phyloP scores from a whole-genome alignment of 148 eudicot species.

The Camellia sinensis region DNA sequence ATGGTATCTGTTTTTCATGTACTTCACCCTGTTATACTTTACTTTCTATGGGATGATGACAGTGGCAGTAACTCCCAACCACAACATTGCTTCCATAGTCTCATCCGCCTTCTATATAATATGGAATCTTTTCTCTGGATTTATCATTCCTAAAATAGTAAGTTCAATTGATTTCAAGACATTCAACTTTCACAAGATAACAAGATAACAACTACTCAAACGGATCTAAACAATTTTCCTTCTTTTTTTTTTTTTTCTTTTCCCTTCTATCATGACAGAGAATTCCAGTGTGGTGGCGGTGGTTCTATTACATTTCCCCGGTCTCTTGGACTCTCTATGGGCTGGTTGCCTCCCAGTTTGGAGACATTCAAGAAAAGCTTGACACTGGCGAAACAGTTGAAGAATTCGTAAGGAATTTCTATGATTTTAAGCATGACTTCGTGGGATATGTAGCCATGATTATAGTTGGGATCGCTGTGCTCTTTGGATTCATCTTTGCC shows the following conservation, averaged over 20 bases:
- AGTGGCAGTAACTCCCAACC: constrained; percentile 61
- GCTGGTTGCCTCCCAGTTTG: constrained; percentile 58
- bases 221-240: background rate
- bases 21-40: constrained; percentile 58
- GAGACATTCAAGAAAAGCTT: constrained; percentile 31
- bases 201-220: too few relatives aligned
- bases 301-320: constrained; percentile 63
- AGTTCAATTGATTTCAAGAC: constrained; percentile 13
- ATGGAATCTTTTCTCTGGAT: constrained; percentile 67
- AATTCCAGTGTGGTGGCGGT: constrained; percentile 67
- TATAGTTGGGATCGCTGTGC: constrained; percentile 33
- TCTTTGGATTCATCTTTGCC: constrained; percentile 51
- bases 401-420: constrained; percentile 37
- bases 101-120: constrained; percentile 38
- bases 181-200: background rate
- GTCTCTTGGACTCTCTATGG: constrained; percentile 69
- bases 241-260: background rate
- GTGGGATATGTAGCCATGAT: constrained; percentile 45
- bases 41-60: constrained; percentile 75
- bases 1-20: constrained; percentile 64
- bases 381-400: constrained; percentile 33
- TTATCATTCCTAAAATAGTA: constrained; percentile 56
- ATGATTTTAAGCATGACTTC: constrained; percentile 45
- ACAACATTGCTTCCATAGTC: constrained; percentile 48
- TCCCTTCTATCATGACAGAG: constrained; percentile 26